Base-by-base conservation (phyloP, 1,284 basidiomycete species). In the Microbotryum scabiosae region DNA sequence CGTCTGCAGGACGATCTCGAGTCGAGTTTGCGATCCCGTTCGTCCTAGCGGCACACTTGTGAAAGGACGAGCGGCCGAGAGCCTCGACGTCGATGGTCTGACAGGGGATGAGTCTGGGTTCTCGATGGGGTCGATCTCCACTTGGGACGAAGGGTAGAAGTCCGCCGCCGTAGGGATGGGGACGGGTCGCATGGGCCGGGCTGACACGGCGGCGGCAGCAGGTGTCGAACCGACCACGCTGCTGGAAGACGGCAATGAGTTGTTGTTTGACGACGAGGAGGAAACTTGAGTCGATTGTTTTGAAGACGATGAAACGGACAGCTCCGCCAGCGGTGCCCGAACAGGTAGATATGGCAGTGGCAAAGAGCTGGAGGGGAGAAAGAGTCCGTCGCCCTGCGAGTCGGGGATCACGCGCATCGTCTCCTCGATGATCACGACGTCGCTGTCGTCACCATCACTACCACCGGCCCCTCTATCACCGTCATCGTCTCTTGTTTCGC, bases 81-180 rank as follows among this genome's bases (percentile, higher is more conserved):
- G 10, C n/a, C 23, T 25, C 23, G 30, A n/a, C 25, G 14, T 52
- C 23, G 4, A 28, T 16, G 47, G 28, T 49, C 26, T 49, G 21
- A 10, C 48, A 9, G 60, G 62, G 14, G 65, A 60, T 9, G 65
- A 59, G 54, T 66, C 65, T 30, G 65, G 60, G 21, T 66, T 57
- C 25, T 66, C 65, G 47, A 66, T 66, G 6, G 57, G 58, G 23
- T 67, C 65, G n/a, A 60, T 41, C 21, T 60, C 56, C 0, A 26
- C 25, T 21, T 28, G 51, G 46, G 41, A 43, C 14, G n/a, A 30
- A 20, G 36, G 14, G 16, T 49, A 45, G 44, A 10, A 50, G 25
- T 20, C 50, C 46, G 59, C 59, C 60, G 20, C 60, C 55, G 18
- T 50, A 14, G 23, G 44, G 30, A 8, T 36, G 48, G 4, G 61